Percentiles rank a stretch among this genome's conserved stretches.
Conservation (phyloP, 176 grass and related monocot species). For the Triticum turgidum region DNA sequence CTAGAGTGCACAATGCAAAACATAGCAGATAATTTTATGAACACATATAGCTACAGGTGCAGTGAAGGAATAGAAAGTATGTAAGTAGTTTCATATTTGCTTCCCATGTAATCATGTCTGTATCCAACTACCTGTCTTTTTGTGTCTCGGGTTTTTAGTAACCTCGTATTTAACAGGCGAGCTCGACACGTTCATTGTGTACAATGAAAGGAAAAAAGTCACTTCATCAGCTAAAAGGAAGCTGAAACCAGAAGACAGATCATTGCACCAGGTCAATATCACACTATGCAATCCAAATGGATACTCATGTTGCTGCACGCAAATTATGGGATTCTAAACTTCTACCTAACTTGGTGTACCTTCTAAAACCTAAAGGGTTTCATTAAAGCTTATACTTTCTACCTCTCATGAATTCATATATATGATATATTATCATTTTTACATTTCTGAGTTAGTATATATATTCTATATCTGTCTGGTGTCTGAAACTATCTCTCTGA, state of each 20-base stretch:
- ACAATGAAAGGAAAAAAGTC: conserved; percentile 94
- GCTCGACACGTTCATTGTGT: conserved; percentile 90
- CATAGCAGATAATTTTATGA: conserved; percentile 85
- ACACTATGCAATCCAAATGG: neutral
- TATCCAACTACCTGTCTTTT: neutral
- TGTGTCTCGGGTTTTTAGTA: conserved; percentile 22
- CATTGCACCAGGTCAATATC: conserved; percentile 77
- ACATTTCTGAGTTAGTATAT: neutral
- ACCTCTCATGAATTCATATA: neutral
- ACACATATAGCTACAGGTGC: conserved; percentile 68
- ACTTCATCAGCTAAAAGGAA: conserved; percentile 99
- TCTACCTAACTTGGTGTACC: neutral
- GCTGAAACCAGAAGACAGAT: conserved; percentile 74
- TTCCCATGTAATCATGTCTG: neutral
- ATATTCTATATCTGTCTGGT: conserved; percentile 2
- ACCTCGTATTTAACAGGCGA: conserved; percentile 47
- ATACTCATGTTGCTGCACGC: neutral
- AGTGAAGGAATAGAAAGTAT: conserved; percentile 84
- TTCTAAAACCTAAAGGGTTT: neutral
- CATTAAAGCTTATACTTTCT: neutral
- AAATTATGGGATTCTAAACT: neutral
- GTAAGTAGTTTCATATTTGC: conserved; percentile 44
- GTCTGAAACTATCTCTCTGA: neutral
- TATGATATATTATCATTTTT: neutral
- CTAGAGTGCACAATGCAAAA: conserved; percentile 99